Evolutionary conservation across 805 yeast species (phyloP).

Genomic region (Cyberlindnera euphorbiae): DNA sequence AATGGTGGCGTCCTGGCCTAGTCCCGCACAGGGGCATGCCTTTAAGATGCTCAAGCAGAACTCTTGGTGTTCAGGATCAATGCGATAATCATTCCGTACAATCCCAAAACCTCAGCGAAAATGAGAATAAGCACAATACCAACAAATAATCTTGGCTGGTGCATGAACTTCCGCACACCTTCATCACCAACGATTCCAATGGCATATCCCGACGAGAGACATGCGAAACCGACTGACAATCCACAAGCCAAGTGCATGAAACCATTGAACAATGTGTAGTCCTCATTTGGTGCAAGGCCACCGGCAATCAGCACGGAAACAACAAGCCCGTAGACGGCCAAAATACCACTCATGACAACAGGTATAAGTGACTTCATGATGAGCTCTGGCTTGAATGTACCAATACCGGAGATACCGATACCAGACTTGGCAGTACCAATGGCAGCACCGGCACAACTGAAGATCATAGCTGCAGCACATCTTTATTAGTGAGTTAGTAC

Average conservation of each 20-base stretch:
- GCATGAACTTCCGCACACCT: conserved; percentile 85
- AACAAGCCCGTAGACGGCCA: conserved; percentile 94
- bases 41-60: conserved; percentile 42
- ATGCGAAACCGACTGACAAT: conserved; percentile 90
- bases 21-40: too few species aligned
- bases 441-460: conserved; percentile 97
- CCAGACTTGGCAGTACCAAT: conserved; percentile 98
- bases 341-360: conserved; percentile 96
- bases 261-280: conserved; percentile 89
- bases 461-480: conserved; percentile 86
- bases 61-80: conserved; percentile 89
- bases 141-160: conserved; percentile 82
- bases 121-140: conserved; percentile 86
- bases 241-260: conserved; percentile 98
- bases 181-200: conserved; percentile 93
- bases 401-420: conserved; percentile 96
- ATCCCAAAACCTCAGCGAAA: conserved; percentile 87
- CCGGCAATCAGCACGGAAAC: conserved; percentile 96
- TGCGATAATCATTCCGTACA: conserved; percentile 94
- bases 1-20: too few species aligned
- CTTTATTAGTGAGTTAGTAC: conserved; percentile 29
- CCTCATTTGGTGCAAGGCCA: conserved; percentile 69
- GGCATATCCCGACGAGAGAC: conserved; percentile 95
- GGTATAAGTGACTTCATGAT: conserved; percentile 96
- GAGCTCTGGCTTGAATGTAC: conserved; percentile 94